A percentile compares a stretch with the other conserved stretches of the same genome.
These are phyloP conservation scores for Mortierella sp. DNA, from an alignment of 371 early-diverging fungal species.

Conservation along the genomic window DNA sequence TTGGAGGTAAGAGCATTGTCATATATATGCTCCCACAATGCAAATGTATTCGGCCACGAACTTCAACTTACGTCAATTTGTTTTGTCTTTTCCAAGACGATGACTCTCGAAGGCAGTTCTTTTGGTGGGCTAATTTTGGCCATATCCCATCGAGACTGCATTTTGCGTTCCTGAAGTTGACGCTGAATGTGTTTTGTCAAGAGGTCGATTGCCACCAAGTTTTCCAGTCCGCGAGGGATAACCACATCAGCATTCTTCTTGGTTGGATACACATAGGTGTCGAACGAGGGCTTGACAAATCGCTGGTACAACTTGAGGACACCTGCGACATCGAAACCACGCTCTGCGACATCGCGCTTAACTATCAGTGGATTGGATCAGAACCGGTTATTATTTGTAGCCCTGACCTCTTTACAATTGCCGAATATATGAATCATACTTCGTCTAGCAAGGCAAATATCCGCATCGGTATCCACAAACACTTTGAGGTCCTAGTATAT, in stretches of 20 bases:
- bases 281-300: constrained; percentile 94
- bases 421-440: constrained; percentile 60
- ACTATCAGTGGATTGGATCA: constrained; percentile 58
- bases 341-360: constrained; percentile 89
- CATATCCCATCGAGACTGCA: constrained; percentile 76
- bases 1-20: background rate
- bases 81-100: constrained; percentile 71
- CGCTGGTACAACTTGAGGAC: constrained; percentile 84
- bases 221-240: constrained; percentile 92
- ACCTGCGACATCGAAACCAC: constrained; percentile 87
- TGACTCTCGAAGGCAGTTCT: constrained; percentile 66
- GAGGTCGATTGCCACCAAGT: constrained; percentile 91
- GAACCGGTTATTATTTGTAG: background rate
- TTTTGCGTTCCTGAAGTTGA: constrained; percentile 81
- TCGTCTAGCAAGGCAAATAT: constrained; percentile 89
- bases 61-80: constrained; percentile 68
- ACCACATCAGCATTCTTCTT: constrained; percentile 92
- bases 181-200: constrained; percentile 88
- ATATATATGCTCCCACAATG: background rate
- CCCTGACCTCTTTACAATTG: background rate
- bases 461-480: constrained; percentile 96
- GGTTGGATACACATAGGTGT: constrained; percentile 89
- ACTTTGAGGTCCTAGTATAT: constrained; percentile 62
- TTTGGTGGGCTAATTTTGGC: constrained; percentile 60
- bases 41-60: background rate